Conservation (phyloP, 1,284 basidiomycete species). For the Ustilago loliicola region DNA sequence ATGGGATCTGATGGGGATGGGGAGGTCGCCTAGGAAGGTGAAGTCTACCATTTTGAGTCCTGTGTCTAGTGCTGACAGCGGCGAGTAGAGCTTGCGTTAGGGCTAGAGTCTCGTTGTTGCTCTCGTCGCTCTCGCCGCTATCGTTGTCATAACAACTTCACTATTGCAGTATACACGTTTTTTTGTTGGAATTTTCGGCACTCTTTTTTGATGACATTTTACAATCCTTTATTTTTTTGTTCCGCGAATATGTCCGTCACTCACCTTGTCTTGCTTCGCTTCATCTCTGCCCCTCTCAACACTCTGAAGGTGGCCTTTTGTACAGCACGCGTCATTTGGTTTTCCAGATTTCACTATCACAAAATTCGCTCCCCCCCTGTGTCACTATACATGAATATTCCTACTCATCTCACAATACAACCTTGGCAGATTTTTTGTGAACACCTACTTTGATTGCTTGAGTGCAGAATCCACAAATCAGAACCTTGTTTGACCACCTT, state of each 20-base stretch:
- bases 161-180: not conserved
- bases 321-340: no score
- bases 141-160: not conserved
- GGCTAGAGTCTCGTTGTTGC: not conserved
- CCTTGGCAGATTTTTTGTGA: no score
- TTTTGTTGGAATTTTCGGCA: not conserved
- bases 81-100: conserved; percentile 4
- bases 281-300: conserved; percentile 1
- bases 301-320: not conserved
- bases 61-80: conserved; percentile 39
- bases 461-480: no score
- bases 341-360: no score
- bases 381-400: no score
- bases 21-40: conserved; percentile 33
- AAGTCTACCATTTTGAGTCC: conserved; percentile 48
- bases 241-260: not conserved
- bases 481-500: no score
- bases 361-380: no score
- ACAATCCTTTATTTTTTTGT: not conserved
- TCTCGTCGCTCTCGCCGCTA: not conserved
- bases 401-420: no score
- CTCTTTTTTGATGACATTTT: not conserved
- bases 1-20: conserved; percentile 20
- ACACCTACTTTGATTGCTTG: no score
- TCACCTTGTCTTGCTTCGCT: not conserved